Base-by-base conservation (phyloP, 2,329 filamentous ascomycete genomes). In the Cercospora beticola region DNA sequence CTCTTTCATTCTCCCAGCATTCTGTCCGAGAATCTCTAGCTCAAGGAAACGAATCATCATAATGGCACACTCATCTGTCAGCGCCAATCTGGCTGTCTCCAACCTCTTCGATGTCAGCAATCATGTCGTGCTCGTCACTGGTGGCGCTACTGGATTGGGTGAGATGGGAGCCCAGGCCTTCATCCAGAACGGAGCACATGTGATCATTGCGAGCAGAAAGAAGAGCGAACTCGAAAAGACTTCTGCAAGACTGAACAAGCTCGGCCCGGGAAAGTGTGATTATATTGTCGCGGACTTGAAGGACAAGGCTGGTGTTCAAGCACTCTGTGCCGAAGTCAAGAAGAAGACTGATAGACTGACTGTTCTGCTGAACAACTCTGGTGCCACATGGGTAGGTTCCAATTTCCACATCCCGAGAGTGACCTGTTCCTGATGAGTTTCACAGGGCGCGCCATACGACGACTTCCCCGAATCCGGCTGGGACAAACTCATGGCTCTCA, bases 401-500 rank as follows among this genome's bases (percentile, higher is more conserved):
- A n/a, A n/a, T n/a, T n/a, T n/a, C n/a, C n/a, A n/a, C n/a, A n/a
- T n/a, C n/a, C n/a, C n/a, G 43, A 12, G n/a, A 18, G 26, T 40
- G 33, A 21, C 5, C 5, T 40, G 33, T 16, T 52, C n/a, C 10
- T 68, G 43, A 64, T 56, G 9, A 59, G 12, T 5, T 36, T 12
- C 21, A 31, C 72, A 74, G 81, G 86, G 85, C 9, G 86, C 83
- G 28, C 83, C 85, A 30, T 87, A 87, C 75, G 84, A 86, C 68
- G 81, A 87, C 75, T 88, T 86, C 72, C 85, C 85, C 0, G 85
- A 86, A 70, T 80, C 82, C 58, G 86, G 84, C 49, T 88, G 86
- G 84, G 86, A 86, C 71, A 85, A 87, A 71, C 79, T 88, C 23
- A 84, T 86, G 70, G 73, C 75, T 3, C 68, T 78, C 5, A 78